Conservation (phyloP, 129 eudicot species). For the Rutidosis leptorrhynchoides region DNA sequence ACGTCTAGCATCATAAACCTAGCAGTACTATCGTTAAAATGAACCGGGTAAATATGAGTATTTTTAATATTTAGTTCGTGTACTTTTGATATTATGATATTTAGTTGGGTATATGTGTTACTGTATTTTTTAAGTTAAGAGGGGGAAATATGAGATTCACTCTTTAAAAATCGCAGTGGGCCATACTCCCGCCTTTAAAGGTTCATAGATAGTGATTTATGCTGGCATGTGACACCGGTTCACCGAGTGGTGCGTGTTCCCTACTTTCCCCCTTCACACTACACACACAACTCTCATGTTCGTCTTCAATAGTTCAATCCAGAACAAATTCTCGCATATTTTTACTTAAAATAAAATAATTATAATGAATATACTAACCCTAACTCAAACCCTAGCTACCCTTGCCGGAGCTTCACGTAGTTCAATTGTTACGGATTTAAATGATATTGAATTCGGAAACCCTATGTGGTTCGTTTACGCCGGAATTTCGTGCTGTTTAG, state of each 20-base stretch:
- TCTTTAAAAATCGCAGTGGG: too few species aligned
- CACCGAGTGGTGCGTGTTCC: neutral
- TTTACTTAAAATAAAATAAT: neutral
- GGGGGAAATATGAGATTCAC: too few species aligned
- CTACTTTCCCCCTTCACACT: neutral
- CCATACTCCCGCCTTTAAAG: neutral
- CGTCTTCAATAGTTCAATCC: constrained; percentile 8
- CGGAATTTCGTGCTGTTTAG: constrained; percentile 71
- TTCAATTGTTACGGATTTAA: constrained; percentile 38
- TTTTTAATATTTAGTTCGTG: too few species aligned
- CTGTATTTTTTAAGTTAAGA: too few species aligned
- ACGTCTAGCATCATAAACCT: too few species aligned
- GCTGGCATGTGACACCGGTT: neutral
- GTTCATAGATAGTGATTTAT: neutral
- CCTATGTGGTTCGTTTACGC: constrained; percentile 83
- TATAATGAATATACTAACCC: constrained; percentile 33
- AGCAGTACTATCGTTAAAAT: too few species aligned
- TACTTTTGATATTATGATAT: too few species aligned
- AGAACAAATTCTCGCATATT: neutral
- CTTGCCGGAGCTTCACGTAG: constrained; percentile 33
- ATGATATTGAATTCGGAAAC: constrained; percentile 62
- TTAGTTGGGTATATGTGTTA: too few species aligned
- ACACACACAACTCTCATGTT: neutral
- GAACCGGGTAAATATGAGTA: too few species aligned
- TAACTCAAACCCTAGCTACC: constrained; percentile 33